These are phyloP conservation scores for Plantago rigida DNA, from an alignment of 305 asterid species.

Conservation along the genomic window DNA sequence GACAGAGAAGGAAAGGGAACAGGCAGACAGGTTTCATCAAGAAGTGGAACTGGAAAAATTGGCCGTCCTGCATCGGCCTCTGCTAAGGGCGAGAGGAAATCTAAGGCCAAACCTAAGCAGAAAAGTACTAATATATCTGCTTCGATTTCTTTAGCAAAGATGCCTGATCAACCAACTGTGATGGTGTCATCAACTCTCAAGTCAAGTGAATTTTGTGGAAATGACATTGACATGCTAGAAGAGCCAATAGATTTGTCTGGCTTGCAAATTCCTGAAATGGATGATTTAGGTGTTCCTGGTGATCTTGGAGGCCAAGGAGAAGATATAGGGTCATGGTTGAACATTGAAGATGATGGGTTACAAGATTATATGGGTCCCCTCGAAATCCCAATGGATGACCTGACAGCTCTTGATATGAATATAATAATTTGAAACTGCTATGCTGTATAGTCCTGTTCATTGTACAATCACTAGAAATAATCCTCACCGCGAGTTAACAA, in stretches of 20 bases:
- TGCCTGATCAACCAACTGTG: slow-evolving; percentile 51
- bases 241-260: slow-evolving; percentile 83
- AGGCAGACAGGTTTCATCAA: slow-evolving; percentile 49
- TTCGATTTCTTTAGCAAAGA: slow-evolving; percentile 59
- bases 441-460: slow-evolving; percentile 54
- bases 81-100: slow-evolving; percentile 76
- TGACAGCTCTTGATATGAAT: slow-evolving; percentile 47
- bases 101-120: slow-evolving; percentile 76
- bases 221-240: slow-evolving; percentile 49
- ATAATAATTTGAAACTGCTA: slow-evolving; percentile 67
- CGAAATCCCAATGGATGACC: slow-evolving; percentile 89
- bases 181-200: slow-evolving; percentile 37
- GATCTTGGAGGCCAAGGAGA: slow-evolving; percentile 73
- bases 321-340: slow-evolving; percentile 90
- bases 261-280: slow-evolving; percentile 81
- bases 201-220: slow-evolving; percentile 44
- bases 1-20: slow-evolving; percentile 85
- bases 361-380: slow-evolving; percentile 77
- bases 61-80: slow-evolving; percentile 49
- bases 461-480: slow-evolving; percentile 38
- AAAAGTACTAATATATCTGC: slow-evolving; percentile 70
- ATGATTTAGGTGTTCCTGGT: slow-evolving; percentile 51
- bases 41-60: slow-evolving; percentile 60
- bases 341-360: slow-evolving; percentile 69
- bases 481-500: slow-evolving; percentile 35